These are phyloP conservation scores for Rhizopus sp. DNA, from an alignment of 371 early-diverging fungal genomes.

Conservation along the genomic window DNA sequence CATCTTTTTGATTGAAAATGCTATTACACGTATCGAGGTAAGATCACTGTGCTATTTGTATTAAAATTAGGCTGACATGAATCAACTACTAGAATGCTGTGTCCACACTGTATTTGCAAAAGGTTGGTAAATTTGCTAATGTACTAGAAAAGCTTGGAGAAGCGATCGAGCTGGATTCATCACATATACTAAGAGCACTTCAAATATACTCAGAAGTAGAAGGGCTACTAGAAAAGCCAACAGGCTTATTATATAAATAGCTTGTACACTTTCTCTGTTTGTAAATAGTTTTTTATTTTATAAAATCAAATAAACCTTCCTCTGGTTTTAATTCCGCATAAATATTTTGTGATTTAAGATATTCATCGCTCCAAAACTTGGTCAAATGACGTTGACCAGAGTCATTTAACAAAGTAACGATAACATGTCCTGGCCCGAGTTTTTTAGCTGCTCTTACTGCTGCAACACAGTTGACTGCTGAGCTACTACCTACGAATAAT, in stretches of 20 bases:
- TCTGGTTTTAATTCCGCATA: conserved; percentile 28
- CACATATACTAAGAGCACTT: conserved; percentile 59
- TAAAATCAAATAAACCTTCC: conserved; percentile 41
- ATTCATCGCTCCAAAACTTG: conserved; percentile 77
- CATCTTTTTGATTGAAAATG: conserved; percentile 55
- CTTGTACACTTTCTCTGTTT: conserved; percentile 1
- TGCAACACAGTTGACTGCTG: conserved; percentile 92
- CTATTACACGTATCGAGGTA: conserved; percentile 63
- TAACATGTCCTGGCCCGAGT: conserved; percentile 76
- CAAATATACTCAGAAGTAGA: conserved; percentile 60
- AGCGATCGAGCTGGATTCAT: conserved; percentile 56
- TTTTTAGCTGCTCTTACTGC: conserved; percentile 73
- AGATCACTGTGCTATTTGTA: neutral
- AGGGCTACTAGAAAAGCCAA: conserved; percentile 7
- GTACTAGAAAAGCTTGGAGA: conserved; percentile 61
- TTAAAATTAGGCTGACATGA: conserved; percentile 2
- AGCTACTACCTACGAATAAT: conserved; percentile 89
- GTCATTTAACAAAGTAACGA: conserved; percentile 86
- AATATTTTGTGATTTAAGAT: conserved; percentile 35
- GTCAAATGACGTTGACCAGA: conserved; percentile 83
- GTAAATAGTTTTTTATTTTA: conserved; percentile 12
- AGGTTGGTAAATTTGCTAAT: conserved; percentile 54
- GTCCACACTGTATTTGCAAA: conserved; percentile 58
- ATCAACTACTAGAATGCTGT: conserved; percentile 47
- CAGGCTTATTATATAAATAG: conserved; percentile 5